A percentile compares a stretch with the other conserved stretches of the same genome.
phyloP scores from a whole-genome alignment of 805 yeast genomes.

The Ogataea siamensis region DNA sequence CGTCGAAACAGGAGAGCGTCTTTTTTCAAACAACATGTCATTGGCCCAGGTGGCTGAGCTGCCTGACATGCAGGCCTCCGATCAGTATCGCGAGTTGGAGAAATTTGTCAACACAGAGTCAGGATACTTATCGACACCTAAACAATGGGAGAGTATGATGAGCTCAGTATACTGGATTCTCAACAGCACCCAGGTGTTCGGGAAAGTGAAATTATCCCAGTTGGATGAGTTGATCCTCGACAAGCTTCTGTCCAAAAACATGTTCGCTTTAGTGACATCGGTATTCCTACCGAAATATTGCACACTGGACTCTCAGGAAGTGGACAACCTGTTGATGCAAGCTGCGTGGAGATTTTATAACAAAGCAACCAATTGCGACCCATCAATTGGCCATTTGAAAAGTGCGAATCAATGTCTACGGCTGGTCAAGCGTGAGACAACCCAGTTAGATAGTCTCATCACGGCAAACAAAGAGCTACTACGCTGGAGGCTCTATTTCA shows the following conservation, averaged over 20 bases:
- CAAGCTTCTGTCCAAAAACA: conserved; percentile 24
- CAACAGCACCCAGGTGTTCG: conserved; percentile 27
- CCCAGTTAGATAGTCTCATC: conserved; percentile 19
- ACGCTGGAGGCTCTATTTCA: conserved; percentile 31
- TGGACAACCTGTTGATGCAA: conserved; percentile 13
- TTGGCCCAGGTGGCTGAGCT: conserved; percentile 26
- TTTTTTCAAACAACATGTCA: conserved; percentile 28
- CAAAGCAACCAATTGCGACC: conserved; percentile 32
- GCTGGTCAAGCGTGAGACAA: conserved; percentile 8
- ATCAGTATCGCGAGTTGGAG: conserved; percentile 27
- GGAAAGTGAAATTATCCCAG: conserved; percentile 20
- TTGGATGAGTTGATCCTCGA: conserved; percentile 25
- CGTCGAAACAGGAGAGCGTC: conserved; percentile 31
- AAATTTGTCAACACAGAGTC: conserved; percentile 30
- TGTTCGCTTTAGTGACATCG: conserved; percentile 18
- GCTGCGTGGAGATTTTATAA: conserved; percentile 30
- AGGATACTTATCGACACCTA: conserved; percentile 14
- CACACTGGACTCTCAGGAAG: conserved; percentile 13
- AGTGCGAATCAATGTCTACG: conserved; percentile 21
- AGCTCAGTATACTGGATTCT: conserved; percentile 31
- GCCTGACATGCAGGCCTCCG: conserved; percentile 14
- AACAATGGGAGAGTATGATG: conserved; percentile 27
- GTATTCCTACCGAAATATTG: conserved; percentile 23
- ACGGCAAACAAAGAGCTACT: conserved; percentile 24
- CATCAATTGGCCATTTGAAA: conserved; percentile 28